Evolutionary conservation across 306 rosid genomes (phyloP).

Genomic region (Hylodesmum podocarpum): DNA sequence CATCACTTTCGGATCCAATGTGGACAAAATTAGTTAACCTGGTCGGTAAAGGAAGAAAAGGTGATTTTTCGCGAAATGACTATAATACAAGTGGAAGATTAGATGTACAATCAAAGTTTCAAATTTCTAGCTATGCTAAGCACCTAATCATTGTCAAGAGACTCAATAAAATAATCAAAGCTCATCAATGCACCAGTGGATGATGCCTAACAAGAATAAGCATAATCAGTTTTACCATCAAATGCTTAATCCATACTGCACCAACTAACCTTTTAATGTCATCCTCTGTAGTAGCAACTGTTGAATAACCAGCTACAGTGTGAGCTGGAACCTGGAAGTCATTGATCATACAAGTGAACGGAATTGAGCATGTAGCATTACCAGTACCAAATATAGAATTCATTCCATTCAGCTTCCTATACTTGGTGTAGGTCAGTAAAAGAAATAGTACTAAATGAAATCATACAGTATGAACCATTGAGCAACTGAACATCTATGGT

Average conservation of each 20-base stretch:
- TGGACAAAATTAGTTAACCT: not conserved
- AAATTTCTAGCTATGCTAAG: not conserved
- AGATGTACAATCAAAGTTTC: not conserved
- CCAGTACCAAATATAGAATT: not conserved
- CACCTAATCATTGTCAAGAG: not conserved
- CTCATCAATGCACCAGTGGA: not conserved
- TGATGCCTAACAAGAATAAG: not conserved
- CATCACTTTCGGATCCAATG: constrained; percentile 3
- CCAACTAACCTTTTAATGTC: constrained; percentile 62
- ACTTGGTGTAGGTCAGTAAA: constrained; percentile 9
- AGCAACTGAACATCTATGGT: constrained; percentile 3
- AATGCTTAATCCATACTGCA: not conserved
- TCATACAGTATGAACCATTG: not conserved
- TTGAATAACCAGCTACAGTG: constrained; percentile 60
- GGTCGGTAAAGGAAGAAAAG: not conserved
- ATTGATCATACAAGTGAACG: constrained; percentile 11
- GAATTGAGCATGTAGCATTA: constrained; percentile 15
- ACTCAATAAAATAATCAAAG: constrained; percentile 1
- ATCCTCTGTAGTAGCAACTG: constrained; percentile 59
- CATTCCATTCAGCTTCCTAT: constrained; percentile 11
- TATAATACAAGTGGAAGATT: not conserved
- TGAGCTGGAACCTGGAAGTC: constrained; percentile 72
- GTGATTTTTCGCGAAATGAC: not conserved
- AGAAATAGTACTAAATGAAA: not conserved
- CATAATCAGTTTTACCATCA: constrained; percentile 7